Conservation (phyloP, 306 rosid species). For the Lathyrus sativus region DNA sequence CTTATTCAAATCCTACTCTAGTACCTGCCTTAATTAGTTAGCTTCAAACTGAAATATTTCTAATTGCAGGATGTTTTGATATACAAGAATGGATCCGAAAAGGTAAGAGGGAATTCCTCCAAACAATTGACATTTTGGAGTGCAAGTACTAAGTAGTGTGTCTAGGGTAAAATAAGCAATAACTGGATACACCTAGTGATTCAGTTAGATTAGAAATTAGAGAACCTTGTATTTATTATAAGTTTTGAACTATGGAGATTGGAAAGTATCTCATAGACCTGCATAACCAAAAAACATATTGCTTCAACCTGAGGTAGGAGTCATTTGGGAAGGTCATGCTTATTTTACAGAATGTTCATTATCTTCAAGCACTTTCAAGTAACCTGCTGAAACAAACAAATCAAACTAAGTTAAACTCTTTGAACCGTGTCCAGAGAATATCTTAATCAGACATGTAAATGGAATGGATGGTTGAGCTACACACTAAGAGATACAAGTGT, state of each 20-base stretch:
- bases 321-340: constrained; percentile 27
- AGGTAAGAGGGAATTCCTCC: constrained; percentile 53
- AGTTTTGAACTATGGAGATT: constrained; percentile 22
- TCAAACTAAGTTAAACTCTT: constrained; percentile 22
- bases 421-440: constrained; percentile 1
- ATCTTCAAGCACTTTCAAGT: constrained; percentile 33
- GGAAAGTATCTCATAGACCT: constrained; percentile 28
- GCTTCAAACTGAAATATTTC: constrained; percentile 38
- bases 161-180: constrained; percentile 27
- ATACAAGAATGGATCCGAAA: constrained; percentile 75
- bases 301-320: constrained; percentile 25
- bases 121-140: constrained; percentile 16
- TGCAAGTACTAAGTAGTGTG: constrained; percentile 10
- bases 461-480: neutral
- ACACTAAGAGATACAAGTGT: neutral
- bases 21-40: constrained; percentile 15
- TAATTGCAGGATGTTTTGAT: constrained; percentile 69
- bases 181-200: constrained; percentile 17
- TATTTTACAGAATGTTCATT: constrained; percentile 7
- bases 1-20: constrained; percentile 28
- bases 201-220: constrained; percentile 16
- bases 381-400: constrained; percentile 42
- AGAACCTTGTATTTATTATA: constrained; percentile 10
- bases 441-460: constrained; percentile 23
- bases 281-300: constrained; percentile 25